These are phyloP conservation scores for Mrakia gelida DNA, from an alignment of 768 basidiomycete species.

Conservation along the genomic window DNA sequence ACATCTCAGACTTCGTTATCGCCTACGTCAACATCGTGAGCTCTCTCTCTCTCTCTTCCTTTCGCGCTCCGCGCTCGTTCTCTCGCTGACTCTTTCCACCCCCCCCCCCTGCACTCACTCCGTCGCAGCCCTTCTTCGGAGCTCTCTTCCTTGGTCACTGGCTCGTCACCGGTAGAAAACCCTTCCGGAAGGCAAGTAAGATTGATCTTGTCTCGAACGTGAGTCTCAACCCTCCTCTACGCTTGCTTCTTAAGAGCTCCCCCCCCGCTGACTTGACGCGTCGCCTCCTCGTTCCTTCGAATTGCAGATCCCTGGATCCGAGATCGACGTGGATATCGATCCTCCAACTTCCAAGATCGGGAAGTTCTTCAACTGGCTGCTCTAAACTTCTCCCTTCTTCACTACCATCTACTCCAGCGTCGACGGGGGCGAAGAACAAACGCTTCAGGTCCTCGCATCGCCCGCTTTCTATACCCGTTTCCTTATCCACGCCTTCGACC, in stretches of 20 bases:
- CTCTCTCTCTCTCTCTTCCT: too few species aligned
- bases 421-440: too few species aligned
- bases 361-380: constrained; percentile 19
- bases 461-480: too few species aligned
- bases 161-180: constrained; percentile 28
- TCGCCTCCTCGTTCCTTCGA: not conserved
- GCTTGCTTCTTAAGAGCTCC: too few species aligned
- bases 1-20: constrained; percentile 35
- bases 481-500: too few species aligned
- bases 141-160: constrained; percentile 32
- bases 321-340: constrained; percentile 26
- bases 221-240: not conserved
- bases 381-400: too few species aligned
- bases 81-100: too few species aligned
- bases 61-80: too few species aligned
- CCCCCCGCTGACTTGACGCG: not conserved
- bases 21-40: constrained; percentile 35
- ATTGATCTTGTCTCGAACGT: constrained; percentile 36
- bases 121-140: not conserved
- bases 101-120: too few species aligned
- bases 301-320: constrained; percentile 28
- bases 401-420: too few species aligned
- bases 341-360: constrained; percentile 23
- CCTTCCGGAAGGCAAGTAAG: constrained; percentile 16
- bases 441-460: too few species aligned